phyloP scores from a whole-genome alignment of 345 rosid genomes.

The Sisymbrium irio region DNA sequence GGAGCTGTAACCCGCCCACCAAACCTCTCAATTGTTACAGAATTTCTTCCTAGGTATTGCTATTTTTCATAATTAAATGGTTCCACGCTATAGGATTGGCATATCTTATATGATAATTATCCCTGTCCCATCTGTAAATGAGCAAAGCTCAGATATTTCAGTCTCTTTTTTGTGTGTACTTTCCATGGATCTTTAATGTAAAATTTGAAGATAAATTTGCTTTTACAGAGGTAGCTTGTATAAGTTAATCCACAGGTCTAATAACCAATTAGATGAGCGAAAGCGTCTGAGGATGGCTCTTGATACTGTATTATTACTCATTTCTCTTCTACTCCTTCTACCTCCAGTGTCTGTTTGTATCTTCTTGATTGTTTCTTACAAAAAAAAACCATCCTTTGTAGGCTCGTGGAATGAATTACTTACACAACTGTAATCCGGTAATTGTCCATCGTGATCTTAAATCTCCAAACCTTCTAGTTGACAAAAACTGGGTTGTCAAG shows the following conservation, averaged over 20 bases:
- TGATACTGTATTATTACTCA: constrained; percentile 66
- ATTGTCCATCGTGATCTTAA: constrained; percentile 93
- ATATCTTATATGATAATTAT: background rate
- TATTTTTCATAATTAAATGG: background rate
- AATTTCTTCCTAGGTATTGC: constrained; percentile 84
- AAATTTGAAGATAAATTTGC: constrained; percentile 17
- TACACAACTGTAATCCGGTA: constrained; percentile 82
- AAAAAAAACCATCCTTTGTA: constrained; percentile 39
- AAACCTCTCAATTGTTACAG: constrained; percentile 88
- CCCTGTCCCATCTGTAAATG: constrained; percentile 3
- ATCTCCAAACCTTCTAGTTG: constrained; percentile 93
- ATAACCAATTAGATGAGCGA: constrained; percentile 90
- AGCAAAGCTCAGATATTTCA: background rate
- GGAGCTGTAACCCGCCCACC: constrained; percentile 96
- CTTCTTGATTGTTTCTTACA: constrained; percentile 28
- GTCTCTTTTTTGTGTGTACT: background rate
- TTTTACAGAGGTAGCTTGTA: constrained; percentile 94
- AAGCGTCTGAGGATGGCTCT: constrained; percentile 95
- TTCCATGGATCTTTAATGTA: constrained; percentile 8
- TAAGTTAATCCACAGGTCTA: constrained; percentile 83
- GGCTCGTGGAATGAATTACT: constrained; percentile 99
- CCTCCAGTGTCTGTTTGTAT: background rate
- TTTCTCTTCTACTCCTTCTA: constrained; percentile 9
- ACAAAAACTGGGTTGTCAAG: constrained; percentile 96
- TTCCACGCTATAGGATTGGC: constrained; percentile 5